Conservation (phyloP, 768 basidiomycete species). For the Gautieria morchelliformis region DNA sequence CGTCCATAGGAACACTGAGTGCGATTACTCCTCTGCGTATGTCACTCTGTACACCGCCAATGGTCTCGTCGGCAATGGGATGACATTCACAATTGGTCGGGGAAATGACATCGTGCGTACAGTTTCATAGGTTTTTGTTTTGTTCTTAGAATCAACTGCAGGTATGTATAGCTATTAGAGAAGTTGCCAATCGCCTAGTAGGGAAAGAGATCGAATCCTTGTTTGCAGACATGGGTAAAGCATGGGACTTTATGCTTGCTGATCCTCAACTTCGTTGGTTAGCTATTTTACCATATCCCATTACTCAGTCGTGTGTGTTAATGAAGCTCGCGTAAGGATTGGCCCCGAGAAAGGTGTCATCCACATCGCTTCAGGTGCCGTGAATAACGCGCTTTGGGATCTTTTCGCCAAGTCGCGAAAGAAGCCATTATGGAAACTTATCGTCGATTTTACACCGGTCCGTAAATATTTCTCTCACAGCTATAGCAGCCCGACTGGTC, state of each 20-base stretch:
- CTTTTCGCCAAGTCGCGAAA: slow-evolving; percentile 71
- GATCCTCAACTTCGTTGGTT: slow-evolving; percentile 91
- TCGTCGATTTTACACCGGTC: slow-evolving; percentile 83
- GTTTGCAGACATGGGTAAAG: slow-evolving; percentile 84
- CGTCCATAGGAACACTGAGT: slow-evolving; percentile 75
- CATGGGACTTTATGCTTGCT: slow-evolving; percentile 78
- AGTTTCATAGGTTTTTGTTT: neutral
- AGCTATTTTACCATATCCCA: slow-evolving; percentile 15
- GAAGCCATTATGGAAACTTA: slow-evolving; percentile 91
- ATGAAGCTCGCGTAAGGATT: slow-evolving; percentile 39
- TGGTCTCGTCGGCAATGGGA: slow-evolving; percentile 77
- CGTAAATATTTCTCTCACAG: slow-evolving; percentile 10
- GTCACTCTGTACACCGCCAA: slow-evolving; percentile 62
- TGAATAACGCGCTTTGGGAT: slow-evolving; percentile 92
- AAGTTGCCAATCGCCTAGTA: slow-evolving; percentile 69
- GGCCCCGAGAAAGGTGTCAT: slow-evolving; percentile 96
- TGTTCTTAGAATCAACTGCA: slow-evolving; percentile 16
- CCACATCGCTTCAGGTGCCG: slow-evolving; percentile 79
- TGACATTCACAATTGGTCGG: slow-evolving; percentile 92
- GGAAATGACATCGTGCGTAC: slow-evolving; percentile 79
- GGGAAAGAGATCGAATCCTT: slow-evolving; percentile 75
- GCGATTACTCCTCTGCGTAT: slow-evolving; percentile 94
- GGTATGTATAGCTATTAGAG: slow-evolving; percentile 76
- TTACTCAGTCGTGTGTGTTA: neutral
- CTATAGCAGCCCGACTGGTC: neutral